Evolutionary conservation across 495 filamentous ascomycete genomes (phyloP).

Genomic region (Neurospora sp.): DNA sequence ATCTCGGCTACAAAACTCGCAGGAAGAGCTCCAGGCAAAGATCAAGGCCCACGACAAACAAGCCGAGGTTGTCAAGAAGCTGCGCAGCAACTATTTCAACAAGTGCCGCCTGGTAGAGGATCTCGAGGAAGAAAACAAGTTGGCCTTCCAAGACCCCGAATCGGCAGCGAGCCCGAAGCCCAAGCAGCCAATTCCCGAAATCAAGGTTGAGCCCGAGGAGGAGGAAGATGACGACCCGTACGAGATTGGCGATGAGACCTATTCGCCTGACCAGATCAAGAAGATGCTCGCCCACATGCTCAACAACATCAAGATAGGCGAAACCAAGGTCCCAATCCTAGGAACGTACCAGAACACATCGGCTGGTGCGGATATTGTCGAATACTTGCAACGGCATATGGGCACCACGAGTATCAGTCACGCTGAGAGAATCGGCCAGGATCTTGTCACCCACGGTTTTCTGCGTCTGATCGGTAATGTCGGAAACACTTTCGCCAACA

Average conservation of each 20-base stretch:
- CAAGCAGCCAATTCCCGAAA: slow-evolving; percentile 42
- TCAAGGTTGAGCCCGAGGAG: slow-evolving; percentile 43
- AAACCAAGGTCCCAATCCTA: slow-evolving; percentile 89
- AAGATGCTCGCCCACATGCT: slow-evolving; percentile 83
- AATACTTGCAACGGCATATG: slow-evolving; percentile 87
- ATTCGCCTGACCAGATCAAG: slow-evolving; percentile 76
- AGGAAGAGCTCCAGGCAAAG: slow-evolving; percentile 79
- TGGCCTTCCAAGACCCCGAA: slow-evolving; percentile 82
- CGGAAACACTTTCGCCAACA: slow-evolving; percentile 92
- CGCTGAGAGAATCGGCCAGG: slow-evolving; percentile 87
- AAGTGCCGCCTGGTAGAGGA: slow-evolving; percentile 96
- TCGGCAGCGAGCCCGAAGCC: slow-evolving; percentile 32
- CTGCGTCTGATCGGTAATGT: slow-evolving; percentile 87
- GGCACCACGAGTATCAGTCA: slow-evolving; percentile 72
- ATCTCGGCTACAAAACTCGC: slow-evolving; percentile 78
- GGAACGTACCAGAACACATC: slow-evolving; percentile 91
- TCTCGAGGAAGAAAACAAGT: slow-evolving; percentile 94
- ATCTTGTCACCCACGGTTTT: slow-evolving; percentile 78
- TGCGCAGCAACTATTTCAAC: slow-evolving; percentile 95
- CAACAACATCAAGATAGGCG: slow-evolving; percentile 71
- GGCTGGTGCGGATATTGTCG: slow-evolving; percentile 81
- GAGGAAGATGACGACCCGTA: slow-evolving; percentile 63
- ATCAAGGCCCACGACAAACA: slow-evolving; percentile 92
- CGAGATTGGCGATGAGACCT: slow-evolving; percentile 84
- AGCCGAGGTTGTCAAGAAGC: slow-evolving; percentile 77